A percentile compares a stretch with the other conserved stretches of the same genome.
Conservation (phyloP, 805 yeast genomes). For the Saccharomycopsis amapae region DNA sequence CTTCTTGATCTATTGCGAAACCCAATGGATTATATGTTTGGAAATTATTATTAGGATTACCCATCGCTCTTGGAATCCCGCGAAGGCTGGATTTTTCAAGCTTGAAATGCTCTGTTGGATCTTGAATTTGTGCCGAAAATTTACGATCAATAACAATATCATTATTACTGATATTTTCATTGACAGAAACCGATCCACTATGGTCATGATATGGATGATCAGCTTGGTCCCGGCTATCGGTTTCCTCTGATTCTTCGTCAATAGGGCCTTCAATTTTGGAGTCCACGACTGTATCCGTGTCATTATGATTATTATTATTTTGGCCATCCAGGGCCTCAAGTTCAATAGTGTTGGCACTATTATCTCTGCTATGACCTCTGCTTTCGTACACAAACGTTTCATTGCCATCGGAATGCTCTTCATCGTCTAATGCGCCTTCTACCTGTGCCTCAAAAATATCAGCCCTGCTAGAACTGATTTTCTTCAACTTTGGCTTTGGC, state of each 20-base stretch:
- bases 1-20: too few relatives aligned
- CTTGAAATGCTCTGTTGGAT: not conserved
- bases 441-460: slow-evolving; percentile 92
- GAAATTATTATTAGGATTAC: too few relatives aligned
- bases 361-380: slow-evolving; percentile 21
- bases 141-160: too few relatives aligned
- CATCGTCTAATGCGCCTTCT: slow-evolving; percentile 91
- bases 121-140: too few relatives aligned
- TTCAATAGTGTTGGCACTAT: slow-evolving; percentile 19
- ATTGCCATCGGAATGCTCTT: slow-evolving; percentile 78
- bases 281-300: too few relatives aligned
- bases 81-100: slow-evolving; percentile 1
- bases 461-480: slow-evolving; percentile 63
- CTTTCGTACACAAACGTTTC: slow-evolving; percentile 95
- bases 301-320: not conserved
- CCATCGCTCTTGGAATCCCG: not conserved
- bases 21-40: too few relatives aligned
- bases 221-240: too few relatives aligned
- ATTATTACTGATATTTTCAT: too few relatives aligned
- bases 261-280: too few relatives aligned
- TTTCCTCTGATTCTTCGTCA: too few relatives aligned
- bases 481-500: slow-evolving; percentile 27
- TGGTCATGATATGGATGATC: too few relatives aligned
- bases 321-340: not conserved
- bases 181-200: too few relatives aligned